Conservation (phyloP, 768 basidiomycete species). For the Mycena metata region DNA sequence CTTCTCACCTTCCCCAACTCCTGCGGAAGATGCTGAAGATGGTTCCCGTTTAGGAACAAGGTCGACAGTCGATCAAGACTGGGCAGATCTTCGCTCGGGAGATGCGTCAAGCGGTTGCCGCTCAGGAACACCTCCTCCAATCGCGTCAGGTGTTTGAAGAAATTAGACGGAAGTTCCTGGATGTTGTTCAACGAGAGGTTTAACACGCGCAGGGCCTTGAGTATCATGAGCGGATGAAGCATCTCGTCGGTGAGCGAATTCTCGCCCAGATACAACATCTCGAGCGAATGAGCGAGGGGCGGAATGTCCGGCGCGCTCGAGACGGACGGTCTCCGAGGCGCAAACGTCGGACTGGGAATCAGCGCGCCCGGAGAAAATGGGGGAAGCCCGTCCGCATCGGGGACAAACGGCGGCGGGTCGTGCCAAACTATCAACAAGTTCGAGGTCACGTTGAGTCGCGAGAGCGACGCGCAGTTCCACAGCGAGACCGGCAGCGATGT, state of each 20-base stretch:
- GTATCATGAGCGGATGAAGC: conserved; percentile 78
- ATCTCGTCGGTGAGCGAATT: conserved; percentile 88
- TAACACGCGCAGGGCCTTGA: conserved; percentile 83
- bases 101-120: conserved; percentile 92
- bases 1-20: conserved; percentile 88
- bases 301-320: conserved; percentile 46
- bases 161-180: conserved; percentile 84
- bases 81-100: conserved; percentile 92
- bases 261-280: conserved; percentile 89
- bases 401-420: conserved; percentile 63
- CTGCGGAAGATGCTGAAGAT: conserved; percentile 90
- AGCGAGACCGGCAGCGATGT: conserved; percentile 80
- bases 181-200: conserved; percentile 98
- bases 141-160: conserved; percentile 77
- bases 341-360: conserved; percentile 7
- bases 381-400: conserved; percentile 44
- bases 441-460: conserved; percentile 86
- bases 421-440: conserved; percentile 85
- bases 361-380: conserved; percentile 61
- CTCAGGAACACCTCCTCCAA: conserved; percentile 93
- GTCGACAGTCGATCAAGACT: conserved; percentile 75
- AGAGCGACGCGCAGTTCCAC: conserved; percentile 86
- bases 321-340: conserved; percentile 50
- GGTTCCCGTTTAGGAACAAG: conserved; percentile 94
- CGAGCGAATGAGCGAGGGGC: conserved; percentile 78